Base-by-base conservation (phyloP, 768 basidiomycete genomes). In the Lactifluus echinatus region DNA sequence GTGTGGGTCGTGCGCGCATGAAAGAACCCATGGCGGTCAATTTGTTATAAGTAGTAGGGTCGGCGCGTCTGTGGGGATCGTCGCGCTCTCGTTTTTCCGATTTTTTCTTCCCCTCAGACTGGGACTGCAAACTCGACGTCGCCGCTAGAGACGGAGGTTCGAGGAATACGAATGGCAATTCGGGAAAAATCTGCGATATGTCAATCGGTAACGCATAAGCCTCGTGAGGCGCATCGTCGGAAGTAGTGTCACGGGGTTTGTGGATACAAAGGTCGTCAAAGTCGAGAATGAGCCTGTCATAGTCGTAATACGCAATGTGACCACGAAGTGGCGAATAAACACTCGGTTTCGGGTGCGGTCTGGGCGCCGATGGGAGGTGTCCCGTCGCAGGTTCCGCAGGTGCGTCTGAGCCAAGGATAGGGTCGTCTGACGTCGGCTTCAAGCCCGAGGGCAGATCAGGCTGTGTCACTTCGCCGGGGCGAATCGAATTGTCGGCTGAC, bases 1-100 rank as follows among this genome's bases (percentile, higher is more conserved):
- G 78, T 2, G 92, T 86, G 2, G 93, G 91, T 67, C 87, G 89
- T 34, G 77, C 73, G 53, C 82, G 75, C 85, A 96, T 89, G 68
- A 95, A 85, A 56, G 79, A 75, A 24, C 84, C 84, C 44, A 83
- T 78, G 26, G 90, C 86, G 24, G 82, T 81, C 26, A 97, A 73
- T 61, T 87, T 90, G 29, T 84, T 83, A 55, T 82, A 83, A 15
- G 82, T 81, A 8, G 84, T 79, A 50, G 93, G 93, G 64, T 98
- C 95, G 1, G 80, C 66, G 29, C 95, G 77, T 71, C 79, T 84
- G 68, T 77, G 80, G n/a, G 82, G 81, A 67, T 85, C 87, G 64
- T 91, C 80, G 63, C 80, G 75, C 64, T 76, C 82, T 51, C 76
- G 79, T 68, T 75, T 84, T 69, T 71, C 76, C 12, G 50, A 65